These are phyloP conservation scores for Caryopteris hybrid DNA, from an alignment of 305 asterid species.

Conservation along the genomic window DNA sequence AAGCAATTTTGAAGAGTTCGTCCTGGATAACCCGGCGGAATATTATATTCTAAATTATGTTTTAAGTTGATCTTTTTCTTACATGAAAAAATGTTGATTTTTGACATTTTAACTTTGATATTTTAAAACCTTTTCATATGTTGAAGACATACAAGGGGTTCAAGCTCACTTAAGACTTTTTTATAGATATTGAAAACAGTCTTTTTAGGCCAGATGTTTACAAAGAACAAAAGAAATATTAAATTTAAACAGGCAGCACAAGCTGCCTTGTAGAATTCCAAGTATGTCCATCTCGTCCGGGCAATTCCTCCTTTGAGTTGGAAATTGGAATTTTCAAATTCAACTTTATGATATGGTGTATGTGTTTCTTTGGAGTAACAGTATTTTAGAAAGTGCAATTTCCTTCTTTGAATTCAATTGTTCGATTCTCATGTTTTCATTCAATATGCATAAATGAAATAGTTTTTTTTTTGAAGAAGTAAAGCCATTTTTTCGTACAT, in stretches of 20 bases:
- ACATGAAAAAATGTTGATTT: no score
- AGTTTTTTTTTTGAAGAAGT: neutral
- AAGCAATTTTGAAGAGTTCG: neutral
- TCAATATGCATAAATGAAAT: neutral
- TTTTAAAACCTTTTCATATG: neutral
- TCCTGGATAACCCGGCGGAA: neutral
- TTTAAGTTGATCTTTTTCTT: neutral
- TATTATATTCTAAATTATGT: neutral
- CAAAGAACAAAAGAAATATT: no score
- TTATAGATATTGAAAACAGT: neutral
- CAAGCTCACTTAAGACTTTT: neutral
- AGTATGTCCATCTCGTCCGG: neutral
- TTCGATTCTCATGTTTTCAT: neutral
- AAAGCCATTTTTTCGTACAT: neutral
- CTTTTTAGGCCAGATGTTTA: no score
- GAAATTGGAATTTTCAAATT: neutral
- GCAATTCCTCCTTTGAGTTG: neutral
- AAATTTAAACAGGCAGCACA: neutral
- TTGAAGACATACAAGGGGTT: constrained; percentile 1
- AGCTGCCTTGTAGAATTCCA: neutral
- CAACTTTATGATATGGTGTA: no score
- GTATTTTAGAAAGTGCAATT: neutral
- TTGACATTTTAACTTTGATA: neutral
- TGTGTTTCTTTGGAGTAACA: no score
- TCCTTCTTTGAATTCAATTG: neutral